Conservation (phyloP, 2,329 filamentous ascomycete genomes). For the Nemania sp. region DNA sequence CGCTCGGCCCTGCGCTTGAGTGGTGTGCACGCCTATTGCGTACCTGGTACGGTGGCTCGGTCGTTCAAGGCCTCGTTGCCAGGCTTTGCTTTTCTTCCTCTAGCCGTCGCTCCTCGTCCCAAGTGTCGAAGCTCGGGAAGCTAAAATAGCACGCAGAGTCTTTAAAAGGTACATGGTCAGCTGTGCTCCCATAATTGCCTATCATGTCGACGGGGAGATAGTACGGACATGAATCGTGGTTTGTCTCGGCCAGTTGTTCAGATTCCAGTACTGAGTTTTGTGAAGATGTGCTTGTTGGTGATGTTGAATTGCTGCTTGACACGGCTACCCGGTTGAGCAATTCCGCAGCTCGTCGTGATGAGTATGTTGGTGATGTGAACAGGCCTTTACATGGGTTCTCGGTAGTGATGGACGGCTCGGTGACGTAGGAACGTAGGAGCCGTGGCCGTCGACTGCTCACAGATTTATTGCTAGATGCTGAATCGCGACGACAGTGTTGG, state of each 20-base stretch:
- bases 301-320: constrained; percentile 48
- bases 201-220: neutral
- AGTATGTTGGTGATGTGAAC: constrained; percentile 48
- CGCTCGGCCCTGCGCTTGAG: neutral
- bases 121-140: constrained; percentile 74
- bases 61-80: constrained; percentile 26
- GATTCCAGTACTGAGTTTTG: constrained; percentile 43
- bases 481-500: constrained; percentile 43
- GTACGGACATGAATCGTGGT: constrained; percentile 34
- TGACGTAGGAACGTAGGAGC: constrained; percentile 58
- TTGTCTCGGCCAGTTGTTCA: constrained; percentile 30
- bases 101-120: constrained; percentile 51
- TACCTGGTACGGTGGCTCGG: too few species aligned
- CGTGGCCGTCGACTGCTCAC: constrained; percentile 51
- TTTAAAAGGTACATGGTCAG: constrained; percentile 27
- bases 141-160: constrained; percentile 66
- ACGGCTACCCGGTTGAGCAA: constrained; percentile 58
- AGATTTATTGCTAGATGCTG: constrained; percentile 44
- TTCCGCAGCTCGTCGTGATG: constrained; percentile 56
- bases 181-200: neutral
- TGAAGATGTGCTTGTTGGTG: constrained; percentile 43
- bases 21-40: neutral
- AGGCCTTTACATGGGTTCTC: constrained; percentile 57
- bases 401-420: constrained; percentile 60
- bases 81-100: constrained; percentile 45